Evolutionary conservation across 352 stramenopile species (phyloP).

Genomic region (Bremia lactucae): DNA sequence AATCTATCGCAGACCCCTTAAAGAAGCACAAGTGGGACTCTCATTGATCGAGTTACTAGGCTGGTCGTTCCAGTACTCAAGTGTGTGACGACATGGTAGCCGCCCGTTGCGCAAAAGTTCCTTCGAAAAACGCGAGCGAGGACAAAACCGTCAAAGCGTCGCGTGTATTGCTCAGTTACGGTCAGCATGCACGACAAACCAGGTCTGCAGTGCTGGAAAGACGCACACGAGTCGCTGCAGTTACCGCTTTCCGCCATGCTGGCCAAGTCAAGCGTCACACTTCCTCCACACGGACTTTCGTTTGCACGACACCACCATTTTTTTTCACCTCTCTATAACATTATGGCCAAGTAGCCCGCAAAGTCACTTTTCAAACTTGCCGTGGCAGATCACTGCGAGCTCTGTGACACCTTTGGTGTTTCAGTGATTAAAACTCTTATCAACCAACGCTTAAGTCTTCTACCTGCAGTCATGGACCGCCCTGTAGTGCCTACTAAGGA

Average conservation of each 20-base stretch:
- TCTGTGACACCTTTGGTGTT: too few relatives aligned
- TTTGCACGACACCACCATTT: constrained; percentile 16
- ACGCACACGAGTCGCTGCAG: constrained; percentile 9
- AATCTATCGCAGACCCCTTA: constrained; percentile 4
- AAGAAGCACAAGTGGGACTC: too few relatives aligned
- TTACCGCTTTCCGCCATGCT: constrained; percentile 6
- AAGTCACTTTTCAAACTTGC: constrained; percentile 20
- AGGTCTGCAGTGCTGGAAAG: constrained; percentile 14
- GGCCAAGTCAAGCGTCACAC: constrained; percentile 7
- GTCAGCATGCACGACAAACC: constrained; percentile 23
- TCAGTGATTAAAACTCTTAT: too few relatives aligned
- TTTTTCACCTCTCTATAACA: constrained; percentile 11
- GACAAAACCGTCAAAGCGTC: constrained; percentile 15
- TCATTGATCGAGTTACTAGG: too few relatives aligned
- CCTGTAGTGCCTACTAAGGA: constrained; percentile 14
- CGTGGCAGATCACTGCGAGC: constrained; percentile 20
- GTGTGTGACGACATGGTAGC: constrained; percentile 12
- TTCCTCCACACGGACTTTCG: constrained; percentile 17
- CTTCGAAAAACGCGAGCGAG: constrained; percentile 16
- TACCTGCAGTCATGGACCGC: constrained; percentile 12
- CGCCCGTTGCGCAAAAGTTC: constrained; percentile 16
- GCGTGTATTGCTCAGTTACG: constrained; percentile 21
- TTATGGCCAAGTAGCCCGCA: constrained; percentile 8
- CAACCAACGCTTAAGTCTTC: too few relatives aligned
- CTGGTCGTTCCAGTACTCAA: too few relatives aligned